Base-by-base conservation (phyloP, 208 protist species). In the Naegleria lovaniensis region DNA sequence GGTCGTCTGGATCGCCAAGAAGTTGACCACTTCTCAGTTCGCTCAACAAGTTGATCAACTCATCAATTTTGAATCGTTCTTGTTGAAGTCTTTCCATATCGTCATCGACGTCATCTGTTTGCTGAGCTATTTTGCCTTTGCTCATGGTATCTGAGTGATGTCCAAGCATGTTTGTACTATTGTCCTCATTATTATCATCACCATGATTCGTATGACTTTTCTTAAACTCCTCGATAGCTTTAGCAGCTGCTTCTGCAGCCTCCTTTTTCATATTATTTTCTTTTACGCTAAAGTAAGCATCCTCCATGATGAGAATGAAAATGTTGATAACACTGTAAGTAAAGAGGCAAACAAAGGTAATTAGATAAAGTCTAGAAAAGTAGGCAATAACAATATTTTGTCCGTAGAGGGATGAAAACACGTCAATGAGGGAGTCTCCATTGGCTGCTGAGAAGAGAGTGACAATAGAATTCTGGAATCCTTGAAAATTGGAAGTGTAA, bases 281-380 rank as follows among this genome's bases (percentile, higher is more conserved):
- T 25, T 85, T 86, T 2, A 86, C 36, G 48, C 22, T 33, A 51
- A 86, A 86, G 11, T 51, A 51, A 86, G 39, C 39, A 51, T 51
- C 39, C 51, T 51, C 83, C 39, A 86, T 86, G 38, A 90, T 90
- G 4, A 85, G 22, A 59, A 90, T 59, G 19, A 90, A 90, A 59
- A 90, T 90, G 36, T 90, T 90, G 4, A 90, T 33, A 41, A 55
- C 39, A n/a, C 39, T 67, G 1, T 59, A 90, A 5, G 76, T 90
- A 16, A 90, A 90, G 5, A 90, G 41, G 25, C 36, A 83, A 7
- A 90, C 41, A 36, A 90, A 90, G 22, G 41, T 43, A 67, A 90
- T 13, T 7, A 90, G 1, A 84, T 90, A 90, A 51, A 90, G 5
- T 59, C 88, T 52, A 33, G 19, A 38, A 59, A 90, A 52, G 11